phyloP scores from a whole-genome alignment of 169 alveolate genomes.

The Plasmodium blacklocki region DNA sequence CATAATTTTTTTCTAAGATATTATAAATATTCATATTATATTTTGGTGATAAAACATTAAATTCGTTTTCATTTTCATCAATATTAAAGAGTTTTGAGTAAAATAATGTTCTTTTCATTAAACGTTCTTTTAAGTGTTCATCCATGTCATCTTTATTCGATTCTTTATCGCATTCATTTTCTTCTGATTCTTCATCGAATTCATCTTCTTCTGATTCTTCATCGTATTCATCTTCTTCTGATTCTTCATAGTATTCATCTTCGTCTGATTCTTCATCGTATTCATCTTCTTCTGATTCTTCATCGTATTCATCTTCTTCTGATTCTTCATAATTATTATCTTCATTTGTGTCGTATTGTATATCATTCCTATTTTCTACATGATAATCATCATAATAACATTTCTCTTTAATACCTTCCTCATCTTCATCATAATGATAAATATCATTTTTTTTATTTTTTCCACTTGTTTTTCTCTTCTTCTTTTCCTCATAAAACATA shows the following conservation, averaged over 20 bases:
- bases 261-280: neutral
- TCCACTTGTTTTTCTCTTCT: too few species aligned
- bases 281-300: neutral
- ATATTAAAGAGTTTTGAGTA: constrained; percentile 33
- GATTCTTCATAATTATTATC: neutral
- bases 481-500: too few species aligned
- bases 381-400: too few species aligned
- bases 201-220: constrained; percentile 1
- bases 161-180: constrained; percentile 3
- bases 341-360: too few species aligned
- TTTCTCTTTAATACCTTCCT: too few species aligned
- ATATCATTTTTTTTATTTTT: too few species aligned
- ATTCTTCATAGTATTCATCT: neutral
- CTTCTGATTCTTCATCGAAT: neutral
- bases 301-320: neutral
- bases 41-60: constrained; percentile 46
- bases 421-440: too few species aligned
- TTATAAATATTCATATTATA: constrained; percentile 69
- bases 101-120: neutral
- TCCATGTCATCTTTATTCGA: neutral
- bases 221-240: neutral
- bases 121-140: neutral
- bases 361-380: too few species aligned
- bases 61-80: constrained; percentile 20
- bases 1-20: constrained; percentile 50